phyloP scores from a whole-genome alignment of 139 green algal genomes.

The Klebsormidium nitens region DNA sequence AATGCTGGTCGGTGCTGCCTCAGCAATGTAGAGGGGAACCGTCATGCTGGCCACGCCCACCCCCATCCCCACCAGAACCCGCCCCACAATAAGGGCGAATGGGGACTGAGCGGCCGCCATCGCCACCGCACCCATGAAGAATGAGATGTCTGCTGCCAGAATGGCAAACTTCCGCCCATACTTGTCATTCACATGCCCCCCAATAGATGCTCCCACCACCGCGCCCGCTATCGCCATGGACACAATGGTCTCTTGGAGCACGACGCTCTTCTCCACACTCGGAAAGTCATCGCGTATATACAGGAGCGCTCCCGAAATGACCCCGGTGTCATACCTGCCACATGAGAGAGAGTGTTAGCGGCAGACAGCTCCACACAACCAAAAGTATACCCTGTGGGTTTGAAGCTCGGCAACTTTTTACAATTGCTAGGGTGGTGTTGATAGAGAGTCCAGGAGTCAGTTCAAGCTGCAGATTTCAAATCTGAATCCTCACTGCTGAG shows the following conservation, averaged over 20 bases:
- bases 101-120: conserved; percentile 56
- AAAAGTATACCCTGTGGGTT: too few species aligned
- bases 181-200: conserved; percentile 52
- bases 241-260: conserved; percentile 71
- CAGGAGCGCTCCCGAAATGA: conserved; percentile 57
- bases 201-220: conserved; percentile 47
- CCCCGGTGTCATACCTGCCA: not conserved
- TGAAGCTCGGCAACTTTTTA: too few species aligned
- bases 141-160: conserved; percentile 57
- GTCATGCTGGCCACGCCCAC: conserved; percentile 86
- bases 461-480: too few species aligned
- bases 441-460: too few species aligned
- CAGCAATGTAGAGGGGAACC: conserved; percentile 87
- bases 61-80: conserved; percentile 76
- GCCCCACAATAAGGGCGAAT: conserved; percentile 61
- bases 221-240: conserved; percentile 68
- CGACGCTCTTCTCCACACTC: conserved; percentile 10
- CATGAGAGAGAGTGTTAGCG: too few species aligned
- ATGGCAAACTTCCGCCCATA: conserved; percentile 52
- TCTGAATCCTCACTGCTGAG: too few species aligned
- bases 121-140: conserved; percentile 67
- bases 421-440: too few species aligned
- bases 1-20: conserved; percentile 70
- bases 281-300: conserved; percentile 66
- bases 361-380: too few species aligned